These are phyloP conservation scores for Collybiopsis confluens DNA, from an alignment of 768 basidiomycete species.

Conservation along the genomic window DNA sequence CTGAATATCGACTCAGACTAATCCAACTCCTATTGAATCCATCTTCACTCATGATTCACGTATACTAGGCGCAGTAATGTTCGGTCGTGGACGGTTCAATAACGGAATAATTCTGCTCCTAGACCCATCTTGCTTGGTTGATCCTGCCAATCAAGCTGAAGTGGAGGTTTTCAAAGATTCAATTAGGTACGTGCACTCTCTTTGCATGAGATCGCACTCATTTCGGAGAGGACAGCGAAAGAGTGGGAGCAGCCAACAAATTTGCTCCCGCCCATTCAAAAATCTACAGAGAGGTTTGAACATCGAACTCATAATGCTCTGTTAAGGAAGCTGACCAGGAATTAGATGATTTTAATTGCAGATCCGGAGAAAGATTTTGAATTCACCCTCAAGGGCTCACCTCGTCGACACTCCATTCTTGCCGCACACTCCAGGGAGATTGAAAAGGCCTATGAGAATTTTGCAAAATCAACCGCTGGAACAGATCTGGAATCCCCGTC, in stretches of 20 bases:
- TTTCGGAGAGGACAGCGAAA: slow-evolving; percentile 16
- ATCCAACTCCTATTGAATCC: slow-evolving; percentile 24
- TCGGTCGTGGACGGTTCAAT: slow-evolving; percentile 30
- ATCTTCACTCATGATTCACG: slow-evolving; percentile 27
- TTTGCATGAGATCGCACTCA: background rate
- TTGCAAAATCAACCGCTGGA: slow-evolving; percentile 21
- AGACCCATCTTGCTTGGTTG: slow-evolving; percentile 17
- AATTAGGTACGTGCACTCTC: slow-evolving; percentile 11
- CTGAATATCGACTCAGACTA: too few species aligned
- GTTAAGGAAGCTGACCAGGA: background rate
- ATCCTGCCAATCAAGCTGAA: slow-evolving; percentile 18
- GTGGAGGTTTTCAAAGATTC: slow-evolving; percentile 23
- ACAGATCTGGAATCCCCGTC: slow-evolving; percentile 20
- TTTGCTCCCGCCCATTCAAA: slow-evolving; percentile 25
- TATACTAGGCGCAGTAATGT: slow-evolving; percentile 26
- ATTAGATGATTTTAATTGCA: slow-evolving; percentile 29
- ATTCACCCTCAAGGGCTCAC: slow-evolving; percentile 28
- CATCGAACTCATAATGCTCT: background rate
- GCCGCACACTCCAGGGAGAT: slow-evolving; percentile 16
- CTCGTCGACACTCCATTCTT: slow-evolving; percentile 21
- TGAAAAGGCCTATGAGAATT: slow-evolving; percentile 14
- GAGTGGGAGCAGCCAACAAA: slow-evolving; percentile 19
- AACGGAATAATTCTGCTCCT: slow-evolving; percentile 33
- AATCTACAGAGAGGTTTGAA: slow-evolving; percentile 23
- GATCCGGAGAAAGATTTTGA: slow-evolving; percentile 24